Evolutionary conservation across 2,329 filamentous ascomycete genomes (phyloP), one percentile per base, ranked within the genome.

Genomic region (Cladorrhinum sp.): DNA sequence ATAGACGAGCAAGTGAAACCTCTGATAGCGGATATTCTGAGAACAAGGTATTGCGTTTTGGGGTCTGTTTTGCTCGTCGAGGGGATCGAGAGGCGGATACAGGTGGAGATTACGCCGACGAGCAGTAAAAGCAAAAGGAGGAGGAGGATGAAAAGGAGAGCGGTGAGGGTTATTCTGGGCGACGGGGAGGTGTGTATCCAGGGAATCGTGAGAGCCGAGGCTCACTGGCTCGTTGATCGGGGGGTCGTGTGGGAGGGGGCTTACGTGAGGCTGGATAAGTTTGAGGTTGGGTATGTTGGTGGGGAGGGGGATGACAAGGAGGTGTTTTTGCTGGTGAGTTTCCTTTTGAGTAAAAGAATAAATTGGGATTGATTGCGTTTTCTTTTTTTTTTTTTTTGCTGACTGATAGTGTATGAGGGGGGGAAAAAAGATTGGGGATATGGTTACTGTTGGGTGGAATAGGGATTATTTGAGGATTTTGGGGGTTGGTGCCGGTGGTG

Each of bases 161-260:
- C 74, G 1, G 67, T 83, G 0, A 75, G 81, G 1, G 64, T 85
- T 10, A 58, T 84, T 0, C 75, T 85, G 0, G 79, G 82, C 39
- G 82, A 85, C 64, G 81, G 82, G 1, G 74, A 79, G 65, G 69
- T 83, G 2, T 84, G 80, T 64, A 75, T 85, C n/a, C 82, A 85
- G 68, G 81, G 80, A 0, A 69, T 85, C 7, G 68, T 84, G 48
- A 70, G 71, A 6, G 71, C 75, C 1, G 75, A 76, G 52, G 74
- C 81, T 71, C 81, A 84, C 55, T 73, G 75, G 3, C 76, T 81
- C n/a, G 73, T 83, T 8, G 76, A 82, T 46, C 69, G 68, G 1
- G 77, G 75, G 1, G 74, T 78, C n/a, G 66, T 85, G 36, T 72
- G 71, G 3, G 72, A 79, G 10, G 82, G 82, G 1, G 77, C 76